Conservation (phyloP, 106 monocot genomes). For the Dactylorhiza incarnata region DNA sequence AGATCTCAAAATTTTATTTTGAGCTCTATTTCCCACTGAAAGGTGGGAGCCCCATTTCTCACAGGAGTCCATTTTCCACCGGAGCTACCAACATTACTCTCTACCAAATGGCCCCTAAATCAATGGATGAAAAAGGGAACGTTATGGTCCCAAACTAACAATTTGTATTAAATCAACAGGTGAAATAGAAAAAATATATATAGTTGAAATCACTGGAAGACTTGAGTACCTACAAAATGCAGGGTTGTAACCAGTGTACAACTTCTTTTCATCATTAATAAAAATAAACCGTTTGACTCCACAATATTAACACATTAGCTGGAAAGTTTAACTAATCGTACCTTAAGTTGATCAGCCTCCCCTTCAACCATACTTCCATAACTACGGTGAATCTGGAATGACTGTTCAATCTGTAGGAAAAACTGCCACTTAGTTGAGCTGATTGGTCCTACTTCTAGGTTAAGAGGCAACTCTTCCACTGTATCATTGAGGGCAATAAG, state of each 20-base stretch:
- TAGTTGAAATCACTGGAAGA: too few relatives aligned
- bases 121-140: too few relatives aligned
- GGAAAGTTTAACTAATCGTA: slow-evolving; percentile 10
- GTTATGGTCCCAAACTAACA: too few relatives aligned
- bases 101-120: too few relatives aligned
- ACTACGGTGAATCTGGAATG: slow-evolving; percentile 88
- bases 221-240: too few relatives aligned
- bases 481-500: slow-evolving; percentile 69
- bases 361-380: slow-evolving; percentile 99
- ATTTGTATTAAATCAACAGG: too few relatives aligned
- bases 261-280: neutral
- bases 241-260: neutral
- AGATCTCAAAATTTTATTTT: too few relatives aligned
- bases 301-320: neutral
- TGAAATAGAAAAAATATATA: too few relatives aligned
- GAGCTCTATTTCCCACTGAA: too few relatives aligned
- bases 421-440: slow-evolving; percentile 93
- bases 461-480: slow-evolving; percentile 55
- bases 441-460: slow-evolving; percentile 82
- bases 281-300: neutral
- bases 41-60: too few relatives aligned
- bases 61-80: too few relatives aligned
- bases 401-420: slow-evolving; percentile 88
- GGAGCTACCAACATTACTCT: too few relatives aligned
- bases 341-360: slow-evolving; percentile 96